Base-by-base conservation (phyloP, 2,329 filamentous ascomycete genomes). In the Grosmannia serpens region DNA sequence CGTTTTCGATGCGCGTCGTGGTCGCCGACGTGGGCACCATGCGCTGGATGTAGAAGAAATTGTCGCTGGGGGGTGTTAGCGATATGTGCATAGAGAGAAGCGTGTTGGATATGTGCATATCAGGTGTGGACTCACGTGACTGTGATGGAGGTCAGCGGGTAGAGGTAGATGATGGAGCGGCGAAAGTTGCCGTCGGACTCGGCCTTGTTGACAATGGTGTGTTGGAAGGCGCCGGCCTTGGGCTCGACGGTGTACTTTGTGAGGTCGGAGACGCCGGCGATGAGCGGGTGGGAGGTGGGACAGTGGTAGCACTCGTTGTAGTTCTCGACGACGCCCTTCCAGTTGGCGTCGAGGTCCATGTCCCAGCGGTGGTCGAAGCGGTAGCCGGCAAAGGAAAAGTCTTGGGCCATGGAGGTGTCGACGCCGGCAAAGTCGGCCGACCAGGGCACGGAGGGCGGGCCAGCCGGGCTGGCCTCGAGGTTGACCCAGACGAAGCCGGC, bases 21-120 rank as follows among this genome's bases (percentile, higher is more conserved):
- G 70, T 72, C 0, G 75, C 69, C 2, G 69, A 70, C n/a, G 71
- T 68, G 4, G 77, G 77, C 31, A 79, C 70, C 68, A 78, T 77
- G 53, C 75, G 72, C 64, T 77, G 74, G 61, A 79, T 77, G 66
- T 78, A 78, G 63, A 79, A 75, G 68, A 79, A 79, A 64, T 77
- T 66, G 27, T 71, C 67, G 5, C 73, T 75, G 61, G 3, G 24
- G 26, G 31, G 31, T 1, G n/a, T 47, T 8, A 47, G 35, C 13
- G 13, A 52, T 11, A 11, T 6, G 13, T 17, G n/a, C 2, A 44
- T 10, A 20, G 7, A 22, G n/a, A n/a, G n/a, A n/a, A n/a, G n/a
- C 20, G 41, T 44, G 20, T 44, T n/a, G 20, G 4, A 44, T n/a
- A n/a, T 22, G 38, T 20, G 17, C 17, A 41, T 41, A n/a, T 20